Base-by-base conservation (phyloP, 352 stramenopile species). In the Phytophthora tentaculata region DNA sequence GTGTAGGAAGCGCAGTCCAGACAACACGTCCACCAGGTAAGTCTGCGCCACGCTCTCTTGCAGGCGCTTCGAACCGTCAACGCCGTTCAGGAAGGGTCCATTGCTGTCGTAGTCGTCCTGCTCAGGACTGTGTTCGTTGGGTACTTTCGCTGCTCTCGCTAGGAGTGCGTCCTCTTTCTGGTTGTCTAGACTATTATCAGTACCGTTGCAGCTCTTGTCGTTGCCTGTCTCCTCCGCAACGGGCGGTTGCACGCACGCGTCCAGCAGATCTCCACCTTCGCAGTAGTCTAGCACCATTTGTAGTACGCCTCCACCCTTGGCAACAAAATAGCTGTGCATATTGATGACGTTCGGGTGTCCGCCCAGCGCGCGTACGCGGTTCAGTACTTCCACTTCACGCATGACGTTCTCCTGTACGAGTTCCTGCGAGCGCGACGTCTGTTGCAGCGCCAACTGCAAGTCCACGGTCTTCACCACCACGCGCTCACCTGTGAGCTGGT, bases 281-380 rank as follows among this genome's bases (percentile, higher is more conserved):
- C 86, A 94, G 51, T 91, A 91, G 59, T 94, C 84, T n/a, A 92
- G 67, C 43, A 94, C 86, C 45, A 94, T 73, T 53, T 91, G 81
- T 41, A 93, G 69, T 32, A 79, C 64, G 54, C 72, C 69, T 57
- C 69, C 69, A 50, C 57, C 64, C n/a, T 79, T 74, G 58, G 73
- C 69, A 24, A 94, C 76, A 64, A 87, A 91, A 75, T 86, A 89
- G 49, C 80, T 73, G 67, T 76, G 84, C 78, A 94, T 76, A 47
- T 78, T 70, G 56, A 94, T 84, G 24, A 94, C 71, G 59, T 94
- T 92, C 45, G 80, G 68, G 64, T 94, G 86, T 44, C 86, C 84
- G 29, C 86, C 86, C 20, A 77, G 64, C 26, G 73, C 64, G 52
- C 76, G 61, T 32, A 94, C 61, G 19, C 77, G 81, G 37, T 64